Base-by-base conservation (phyloP, 1,284 basidiomycete genomes). In the Farysia itapuensis region DNA sequence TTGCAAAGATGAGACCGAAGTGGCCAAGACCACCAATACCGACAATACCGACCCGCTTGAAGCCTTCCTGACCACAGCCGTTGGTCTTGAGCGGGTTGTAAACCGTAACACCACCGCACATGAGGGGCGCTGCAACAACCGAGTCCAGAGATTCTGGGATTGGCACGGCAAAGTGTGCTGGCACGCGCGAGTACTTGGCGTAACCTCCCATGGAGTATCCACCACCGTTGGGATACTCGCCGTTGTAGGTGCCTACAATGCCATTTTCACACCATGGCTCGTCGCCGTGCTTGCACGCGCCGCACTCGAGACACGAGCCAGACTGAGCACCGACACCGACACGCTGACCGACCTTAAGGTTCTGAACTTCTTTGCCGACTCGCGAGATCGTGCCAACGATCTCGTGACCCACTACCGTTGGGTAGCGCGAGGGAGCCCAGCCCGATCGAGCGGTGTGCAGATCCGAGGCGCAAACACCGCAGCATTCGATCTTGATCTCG, bases 241-340 rank as follows among this genome's bases (percentile, higher is more conserved):
- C 74, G 65, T 82, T 77, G 75, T 80, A 74, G 8, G 67, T 70
- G 24, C 67, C 59, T 9, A 57, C 46, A 19, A 45, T 44, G 15
- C 50, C 60, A 0, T 41, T 43, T 5, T 57, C 48, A 31, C 64
- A 69, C 53, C 64, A 67, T 0, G 64, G 50, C 51, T 70, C 63
- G 30, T 43, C 22, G 31, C 65, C 54, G 6, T 54, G 67, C 39
- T 81, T 81, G 79, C 85, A 86, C 36, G 79, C 77, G 9, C 76
- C 69, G 73, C 85, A 86, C 15, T 80, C 43, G 43, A 80, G 72
- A 76, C 84, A 86, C 14, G 80, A 79, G 41, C 78, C 79, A 23
- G 83, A 79, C 69, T 83, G 81, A 2, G 84, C 84, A 15, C 85
- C 84, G 7, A 86, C 84, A 42, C 84, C 84, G 40, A 81, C 84